Percentiles rank a stretch among this genome's conserved stretches.
Evolutionary conservation across 345 rosid species (phyloP).

Genomic region (Hypericum perforatum): DNA sequence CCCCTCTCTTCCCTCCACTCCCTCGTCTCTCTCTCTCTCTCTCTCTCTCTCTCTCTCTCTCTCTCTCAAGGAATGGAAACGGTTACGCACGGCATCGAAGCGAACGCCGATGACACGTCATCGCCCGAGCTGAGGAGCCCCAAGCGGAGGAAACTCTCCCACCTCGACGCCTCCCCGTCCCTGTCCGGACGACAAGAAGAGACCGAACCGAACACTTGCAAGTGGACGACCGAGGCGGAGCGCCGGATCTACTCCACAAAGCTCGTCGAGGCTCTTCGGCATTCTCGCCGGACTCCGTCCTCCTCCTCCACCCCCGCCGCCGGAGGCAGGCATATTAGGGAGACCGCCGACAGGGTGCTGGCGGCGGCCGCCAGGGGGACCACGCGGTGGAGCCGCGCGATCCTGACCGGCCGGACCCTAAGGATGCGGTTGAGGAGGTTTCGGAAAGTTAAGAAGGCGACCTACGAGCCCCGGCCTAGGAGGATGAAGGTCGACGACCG

Average conservation of each 20-base stretch:
- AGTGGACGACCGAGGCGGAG: conserved; percentile 52
- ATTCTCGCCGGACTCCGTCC: conserved; percentile 25
- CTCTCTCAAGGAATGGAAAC: conserved; percentile 19
- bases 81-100: conserved; percentile 16
- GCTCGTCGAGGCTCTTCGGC: conserved; percentile 55
- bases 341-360: conserved; percentile 38
- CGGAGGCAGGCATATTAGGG: conserved; percentile 27
- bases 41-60: neutral
- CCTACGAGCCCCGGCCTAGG: conserved; percentile 19
- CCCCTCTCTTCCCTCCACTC: neutral
- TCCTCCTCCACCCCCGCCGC: conserved; percentile 7
- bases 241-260: conserved; percentile 66
- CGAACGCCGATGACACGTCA: conserved; percentile 17
- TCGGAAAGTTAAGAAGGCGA: conserved; percentile 30
- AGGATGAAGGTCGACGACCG: conserved; percentile 9
- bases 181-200: neutral
- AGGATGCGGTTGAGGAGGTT: conserved; percentile 29
- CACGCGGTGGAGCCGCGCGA: conserved; percentile 69
- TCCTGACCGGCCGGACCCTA: conserved; percentile 36
- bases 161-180: conserved; percentile 1
- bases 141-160: conserved; percentile 32
- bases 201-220: conserved; percentile 5
- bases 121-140: conserved; percentile 30
- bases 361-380: conserved; percentile 54
- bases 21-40: conserved; percentile 8